Evolutionary conservation across 148 eudicot genomes (phyloP).

Genomic region (Simmondsia chinensis): DNA sequence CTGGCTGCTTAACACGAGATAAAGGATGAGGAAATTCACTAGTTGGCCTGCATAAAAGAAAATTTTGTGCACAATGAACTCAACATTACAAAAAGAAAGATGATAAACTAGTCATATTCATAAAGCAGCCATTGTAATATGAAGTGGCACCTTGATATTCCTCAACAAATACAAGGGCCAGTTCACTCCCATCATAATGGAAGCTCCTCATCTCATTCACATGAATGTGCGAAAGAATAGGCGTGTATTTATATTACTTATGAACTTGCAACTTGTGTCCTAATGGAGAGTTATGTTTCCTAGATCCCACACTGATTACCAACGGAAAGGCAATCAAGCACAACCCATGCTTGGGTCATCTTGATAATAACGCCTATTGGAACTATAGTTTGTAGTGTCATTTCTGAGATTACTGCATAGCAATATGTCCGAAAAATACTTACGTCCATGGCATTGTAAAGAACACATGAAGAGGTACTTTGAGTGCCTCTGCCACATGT

Average conservation of each 20-base stretch:
- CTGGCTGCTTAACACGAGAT: slow-evolving; percentile 76
- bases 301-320: no score
- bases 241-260: no score
- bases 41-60: slow-evolving; percentile 74
- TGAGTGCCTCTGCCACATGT: slow-evolving; percentile 97
- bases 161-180: no score
- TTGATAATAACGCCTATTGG: neutral
- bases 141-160: no score
- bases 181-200: no score
- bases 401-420: slow-evolving; percentile 27
- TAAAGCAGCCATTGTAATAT: neutral
- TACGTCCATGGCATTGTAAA: slow-evolving; percentile 99
- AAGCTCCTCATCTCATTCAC: no score
- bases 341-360: neutral
- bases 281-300: no score
- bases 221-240: no score
- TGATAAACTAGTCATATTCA: neutral
- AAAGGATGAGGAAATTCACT: slow-evolving; percentile 85
- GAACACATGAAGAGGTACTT: slow-evolving; percentile 84
- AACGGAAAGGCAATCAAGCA: no score
- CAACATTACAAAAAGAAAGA: neutral
- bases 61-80: slow-evolving; percentile 1
- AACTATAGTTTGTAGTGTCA: neutral
- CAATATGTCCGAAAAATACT: no score
- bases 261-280: no score